A percentile compares a stretch with the other conserved stretches of the same genome.
Evolutionary conservation across 192 early-diverging fungal genomes (phyloP).

Genomic region (Rhizoclosmatium globosum): DNA sequence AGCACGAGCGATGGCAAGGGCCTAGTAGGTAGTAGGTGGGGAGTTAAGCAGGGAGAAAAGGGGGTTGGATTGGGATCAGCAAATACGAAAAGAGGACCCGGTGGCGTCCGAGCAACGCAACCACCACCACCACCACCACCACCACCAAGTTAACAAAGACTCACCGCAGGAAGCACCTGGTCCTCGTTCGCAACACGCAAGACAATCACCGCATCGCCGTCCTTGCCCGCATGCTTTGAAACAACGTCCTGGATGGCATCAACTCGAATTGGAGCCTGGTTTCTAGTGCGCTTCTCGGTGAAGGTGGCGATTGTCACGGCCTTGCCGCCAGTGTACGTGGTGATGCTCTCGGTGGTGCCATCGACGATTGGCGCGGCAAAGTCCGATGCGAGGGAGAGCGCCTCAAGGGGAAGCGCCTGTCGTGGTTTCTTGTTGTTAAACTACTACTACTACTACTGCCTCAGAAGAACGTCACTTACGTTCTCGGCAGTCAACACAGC

Average conservation of each 20-base stretch:
- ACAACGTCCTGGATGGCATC: conserved; percentile 50
- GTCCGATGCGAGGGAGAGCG: conserved; percentile 18
- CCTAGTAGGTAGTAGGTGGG: not conserved
- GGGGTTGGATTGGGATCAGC: conserved; percentile 22
- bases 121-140: not conserved
- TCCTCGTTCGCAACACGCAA: conserved; percentile 7
- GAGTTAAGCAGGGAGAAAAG: not conserved
- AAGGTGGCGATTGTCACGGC: conserved; percentile 33
- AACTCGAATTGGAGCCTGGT: conserved; percentile 49
- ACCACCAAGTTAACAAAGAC: not conserved
- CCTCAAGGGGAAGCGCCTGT: conserved; percentile 21
- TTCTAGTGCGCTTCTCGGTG: conserved; percentile 19
- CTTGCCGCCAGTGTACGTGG: conserved; percentile 12
- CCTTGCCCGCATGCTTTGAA: conserved; percentile 22
- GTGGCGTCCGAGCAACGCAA: not conserved
- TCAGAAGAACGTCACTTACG: not conserved
- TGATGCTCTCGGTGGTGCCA: conserved; percentile 22
- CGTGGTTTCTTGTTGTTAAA: not conserved
- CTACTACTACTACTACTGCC: not conserved
- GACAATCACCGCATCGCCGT: conserved; percentile 23
- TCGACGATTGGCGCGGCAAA: conserved; percentile 21
- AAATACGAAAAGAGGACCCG: not conserved
- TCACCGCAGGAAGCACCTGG: conserved; percentile 36
- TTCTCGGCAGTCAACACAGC: not conserved
- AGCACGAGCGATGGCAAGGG: conserved; percentile 43